Evolutionary conservation across 192 early-diverging fungal genomes (phyloP).

Genomic region (Funneliformis mosseae): DNA sequence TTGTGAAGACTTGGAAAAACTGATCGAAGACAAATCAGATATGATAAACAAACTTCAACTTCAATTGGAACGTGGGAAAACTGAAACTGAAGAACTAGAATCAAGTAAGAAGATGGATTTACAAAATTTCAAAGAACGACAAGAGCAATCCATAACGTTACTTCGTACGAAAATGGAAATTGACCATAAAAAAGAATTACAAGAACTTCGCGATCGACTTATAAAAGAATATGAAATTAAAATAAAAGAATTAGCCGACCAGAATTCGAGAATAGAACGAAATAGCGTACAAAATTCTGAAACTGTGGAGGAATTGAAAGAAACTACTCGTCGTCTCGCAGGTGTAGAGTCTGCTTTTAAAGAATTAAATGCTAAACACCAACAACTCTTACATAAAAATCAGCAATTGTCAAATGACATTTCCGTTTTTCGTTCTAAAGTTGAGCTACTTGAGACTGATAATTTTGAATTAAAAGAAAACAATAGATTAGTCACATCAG

Average conservation of each 20-base stretch:
- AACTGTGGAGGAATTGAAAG: not conserved
- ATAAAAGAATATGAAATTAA: slow-evolving; percentile 1
- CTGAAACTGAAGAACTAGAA: not conserved
- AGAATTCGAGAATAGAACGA: not conserved
- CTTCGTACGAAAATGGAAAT: not conserved
- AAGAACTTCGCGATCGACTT: slow-evolving; percentile 8
- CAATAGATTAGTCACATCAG: not conserved
- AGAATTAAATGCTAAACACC: not conserved
- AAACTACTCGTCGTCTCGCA: not conserved
- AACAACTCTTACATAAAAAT: not conserved
- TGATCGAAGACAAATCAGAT: not conserved
- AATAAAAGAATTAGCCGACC: not conserved
- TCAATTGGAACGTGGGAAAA: not conserved
- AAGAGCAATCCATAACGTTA: not conserved
- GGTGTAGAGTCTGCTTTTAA: not conserved
- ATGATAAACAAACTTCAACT: not conserved
- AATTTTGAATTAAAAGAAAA: not conserved
- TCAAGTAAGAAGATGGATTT: not conserved
- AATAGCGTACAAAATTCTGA: not conserved
- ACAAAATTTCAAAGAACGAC: not conserved
- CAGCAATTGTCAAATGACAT: not conserved
- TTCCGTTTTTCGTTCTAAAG: not conserved
- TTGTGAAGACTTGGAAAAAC: not conserved
- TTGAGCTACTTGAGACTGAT: not conserved
- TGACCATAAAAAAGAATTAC: slow-evolving; percentile 2